phyloP scores from a whole-genome alignment of 2,329 filamentous ascomycete genomes.

The Penicillium expansum region DNA sequence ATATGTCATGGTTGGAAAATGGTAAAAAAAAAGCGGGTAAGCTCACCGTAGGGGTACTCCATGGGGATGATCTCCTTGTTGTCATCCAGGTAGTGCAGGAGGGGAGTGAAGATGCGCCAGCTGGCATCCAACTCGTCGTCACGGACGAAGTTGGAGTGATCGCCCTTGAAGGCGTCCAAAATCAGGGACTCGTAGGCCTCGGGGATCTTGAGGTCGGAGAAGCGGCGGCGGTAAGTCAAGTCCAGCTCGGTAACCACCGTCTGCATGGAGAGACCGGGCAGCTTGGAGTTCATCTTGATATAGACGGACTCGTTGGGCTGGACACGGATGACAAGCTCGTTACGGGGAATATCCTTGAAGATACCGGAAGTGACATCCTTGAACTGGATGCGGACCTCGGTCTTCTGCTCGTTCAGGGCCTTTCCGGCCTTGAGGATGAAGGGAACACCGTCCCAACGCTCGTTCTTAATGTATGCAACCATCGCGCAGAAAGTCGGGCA shows the following conservation, averaged over 20 bases:
- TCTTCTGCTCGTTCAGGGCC: slow-evolving; percentile 99
- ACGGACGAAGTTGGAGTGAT: slow-evolving; percentile 98
- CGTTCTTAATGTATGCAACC: slow-evolving; percentile 98
- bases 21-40: neutral
- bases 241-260: slow-evolving; percentile 98
- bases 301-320: slow-evolving; percentile 99
- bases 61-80: slow-evolving; percentile 99
- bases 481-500: slow-evolving; percentile 98
- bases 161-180: slow-evolving; percentile 94
- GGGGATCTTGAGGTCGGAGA: slow-evolving; percentile 98
- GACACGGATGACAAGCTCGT: slow-evolving; percentile 98
- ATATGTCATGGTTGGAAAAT: neutral
- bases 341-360: slow-evolving; percentile 99
- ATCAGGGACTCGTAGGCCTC: slow-evolving; percentile 99
- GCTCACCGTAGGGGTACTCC: slow-evolving; percentile 97
- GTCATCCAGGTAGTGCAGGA: slow-evolving; percentile 96
- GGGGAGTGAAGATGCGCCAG: slow-evolving; percentile 97
- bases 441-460: slow-evolving; percentile 97
- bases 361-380: slow-evolving; percentile 99
- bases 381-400: slow-evolving; percentile 98
- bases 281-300: slow-evolving; percentile 99
- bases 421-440: slow-evolving; percentile 99
- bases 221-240: slow-evolving; percentile 93
- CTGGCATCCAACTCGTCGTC: slow-evolving; percentile 95
- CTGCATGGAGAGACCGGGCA: slow-evolving; percentile 98